Conservation (phyloP, 2,329 filamentous ascomycete genomes). For the Xylaria sp. region DNA sequence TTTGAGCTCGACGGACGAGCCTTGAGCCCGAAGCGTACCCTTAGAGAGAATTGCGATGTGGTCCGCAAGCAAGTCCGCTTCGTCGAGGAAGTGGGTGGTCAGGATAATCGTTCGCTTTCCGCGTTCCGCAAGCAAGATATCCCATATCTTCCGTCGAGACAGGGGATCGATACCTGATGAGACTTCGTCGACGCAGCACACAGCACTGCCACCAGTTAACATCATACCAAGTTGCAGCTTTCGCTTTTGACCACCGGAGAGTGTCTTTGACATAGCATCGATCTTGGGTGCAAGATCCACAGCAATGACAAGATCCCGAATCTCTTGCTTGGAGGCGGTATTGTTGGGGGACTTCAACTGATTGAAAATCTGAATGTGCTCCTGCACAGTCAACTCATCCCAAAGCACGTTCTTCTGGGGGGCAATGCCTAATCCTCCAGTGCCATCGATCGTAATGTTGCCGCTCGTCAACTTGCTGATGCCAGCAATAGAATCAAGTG, state of each 20-base stretch:
- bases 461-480: conserved; percentile 78
- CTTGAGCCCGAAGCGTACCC: conserved; percentile 79
- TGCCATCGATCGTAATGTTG: conserved; percentile 76
- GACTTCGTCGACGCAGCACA: conserved; percentile 92
- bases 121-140: conserved; percentile 85
- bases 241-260: conserved; percentile 90
- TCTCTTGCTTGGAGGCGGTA: conserved; percentile 61
- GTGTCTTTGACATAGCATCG: conserved; percentile 72
- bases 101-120: conserved; percentile 82
- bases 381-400: conserved; percentile 84
- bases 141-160: conserved; percentile 89
- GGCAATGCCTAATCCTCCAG: conserved; percentile 81
- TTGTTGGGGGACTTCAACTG: conserved; percentile 71
- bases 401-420: conserved; percentile 95
- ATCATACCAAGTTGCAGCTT: conserved; percentile 95
- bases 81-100: conserved; percentile 93
- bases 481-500: conserved; percentile 85
- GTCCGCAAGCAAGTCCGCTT: conserved; percentile 87
- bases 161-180: conserved; percentile 87
- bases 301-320: conserved; percentile 66
- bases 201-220: conserved; percentile 85
- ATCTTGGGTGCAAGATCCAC: conserved; percentile 80
- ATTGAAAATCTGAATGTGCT: conserved; percentile 86
- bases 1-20: conserved; percentile 86
- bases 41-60: conserved; percentile 88